These are phyloP conservation scores for Fusarium hainanense DNA, from an alignment of 2,329 filamentous ascomycete species.

Conservation along the genomic window DNA sequence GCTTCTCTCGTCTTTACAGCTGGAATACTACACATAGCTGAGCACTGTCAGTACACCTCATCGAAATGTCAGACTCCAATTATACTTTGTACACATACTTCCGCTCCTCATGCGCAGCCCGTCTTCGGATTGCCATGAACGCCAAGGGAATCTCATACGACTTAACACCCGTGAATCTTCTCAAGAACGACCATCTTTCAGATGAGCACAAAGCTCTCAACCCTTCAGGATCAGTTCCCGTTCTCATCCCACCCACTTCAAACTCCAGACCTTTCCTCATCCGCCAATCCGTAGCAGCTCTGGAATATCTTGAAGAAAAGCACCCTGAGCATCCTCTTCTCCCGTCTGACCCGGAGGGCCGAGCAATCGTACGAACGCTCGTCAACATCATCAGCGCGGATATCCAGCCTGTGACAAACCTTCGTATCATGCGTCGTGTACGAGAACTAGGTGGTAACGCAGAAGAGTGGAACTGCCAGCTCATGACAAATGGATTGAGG, in stretches of 20 bases:
- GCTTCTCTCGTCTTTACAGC: too few species aligned
- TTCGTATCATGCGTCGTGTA: conserved; percentile 63
- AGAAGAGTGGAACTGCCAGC: conserved; percentile 62
- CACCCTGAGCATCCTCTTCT: conserved; percentile 59
- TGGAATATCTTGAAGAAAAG: conserved; percentile 71
- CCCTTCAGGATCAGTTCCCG: conserved; percentile 65
- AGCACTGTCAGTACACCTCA: fast-evolving
- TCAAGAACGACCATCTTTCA: conserved; percentile 63
- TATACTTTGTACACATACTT: conserved; percentile 69
- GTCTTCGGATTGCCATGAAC: conserved; percentile 69
- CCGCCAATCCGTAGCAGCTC: conserved; percentile 67
- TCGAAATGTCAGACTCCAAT: conserved; percentile 36
- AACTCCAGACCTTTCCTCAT: conserved; percentile 53
- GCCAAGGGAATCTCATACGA: conserved; percentile 64
- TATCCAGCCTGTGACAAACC: conserved; percentile 70
- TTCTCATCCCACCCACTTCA: conserved; percentile 56
- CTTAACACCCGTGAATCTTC: conserved; percentile 62
- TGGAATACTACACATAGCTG: fast-evolving
- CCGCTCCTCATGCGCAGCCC: conserved; percentile 70
- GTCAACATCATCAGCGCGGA: conserved; percentile 66
- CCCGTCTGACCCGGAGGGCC: conserved; percentile 55
- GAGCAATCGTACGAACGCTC: conserved; percentile 65
- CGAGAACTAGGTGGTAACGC: conserved; percentile 56
- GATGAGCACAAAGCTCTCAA: conserved; percentile 60
- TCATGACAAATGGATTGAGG: conserved; percentile 63